Evolutionary conservation across 78 protist species (phyloP), one percentile per base, ranked within the genome.

Genomic region (Mantamonas sphyraenae): DNA sequence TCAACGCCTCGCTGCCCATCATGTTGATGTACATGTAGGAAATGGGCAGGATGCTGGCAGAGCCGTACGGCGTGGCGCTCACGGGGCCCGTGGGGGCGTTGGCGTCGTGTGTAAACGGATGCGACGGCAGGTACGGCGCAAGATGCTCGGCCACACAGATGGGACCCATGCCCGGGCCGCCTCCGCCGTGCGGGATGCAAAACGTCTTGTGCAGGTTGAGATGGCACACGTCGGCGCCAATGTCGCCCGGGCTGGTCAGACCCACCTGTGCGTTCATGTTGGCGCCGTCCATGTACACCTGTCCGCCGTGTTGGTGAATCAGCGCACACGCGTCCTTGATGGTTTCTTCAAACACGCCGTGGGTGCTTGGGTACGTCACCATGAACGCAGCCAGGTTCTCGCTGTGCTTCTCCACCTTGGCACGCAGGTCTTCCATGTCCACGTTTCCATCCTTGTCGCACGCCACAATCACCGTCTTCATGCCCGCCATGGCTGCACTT

Each of bases 91-190:
- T 74, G 16, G 86, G 33, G 33, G 19, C n/a, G 19, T 24, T 53
- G 53, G 61, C 74, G 20, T 68, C 71, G 70, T 7, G 28, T 2
- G 30, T 45, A 4, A 72, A 19, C 30, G 53, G 37, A 26, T 72
- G 77, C 17, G 26, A 0, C 19, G 77, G 77, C 35, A 72, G 57
- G 66, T 45, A 72, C 30, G 91, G 93, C 3, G 79, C 74, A 39
- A 90, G 77, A 64, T 89, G 88, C 51, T 50, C n/a, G 53, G 22
- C 51, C 22, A 90, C 95, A 24, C 98, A 88, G 60, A 94, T 96
- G 62, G 99, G 98, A 34, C 97, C 99, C 93, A 92, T 87, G 57
- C 98, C 98, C 22, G 99, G 99, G 37, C 99, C 99, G 37, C 99
- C 99, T 43, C 99, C 99, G 64, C 99, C 99, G 77, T 96, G 99